Base-by-base conservation (phyloP, 208 protist genomes). In the Leishmania mexicana region DNA sequence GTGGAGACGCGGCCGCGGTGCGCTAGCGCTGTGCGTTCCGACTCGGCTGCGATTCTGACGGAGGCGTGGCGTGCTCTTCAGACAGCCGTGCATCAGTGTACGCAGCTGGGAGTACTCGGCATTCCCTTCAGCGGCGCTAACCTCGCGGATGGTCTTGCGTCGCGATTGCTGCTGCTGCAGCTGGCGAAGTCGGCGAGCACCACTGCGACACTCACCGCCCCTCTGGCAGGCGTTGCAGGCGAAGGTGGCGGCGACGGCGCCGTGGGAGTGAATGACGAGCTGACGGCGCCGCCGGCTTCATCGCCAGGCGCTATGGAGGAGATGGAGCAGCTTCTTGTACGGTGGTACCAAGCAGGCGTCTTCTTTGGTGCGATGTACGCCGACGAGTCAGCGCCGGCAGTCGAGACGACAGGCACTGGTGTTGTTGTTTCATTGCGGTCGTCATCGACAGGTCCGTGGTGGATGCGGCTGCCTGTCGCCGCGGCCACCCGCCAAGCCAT, bases 71-170 rank as follows among this genome's bases (percentile, higher is more conserved):
- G 40, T 2, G 77, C 71, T 53, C 76, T 86, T 67, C 64, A 51
- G 15, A 15, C 24, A 54, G 79, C 79, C 13, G 73, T 89, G 51
- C 53, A 31, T n/a, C 71, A 89, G 53, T 83, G 82, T 45, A 51
- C 75, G 19, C 78, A 90, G 47, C 70, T 99, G 1, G 85, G 88
- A 71, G 42, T 99, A 0, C 81, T 93, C 0, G 99, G 99, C 49
- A 87, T 99, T 24, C 91, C 98, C 8, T 99, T 99, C 79, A 82
- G 76, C 42, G 99, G 99, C 13, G 97, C 97, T 24, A 99, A 99
- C 87, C 94, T 99, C 42, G 99, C 98, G 40, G 99, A 98, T 40
- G 99, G 70, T 15, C 82, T 85, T 24, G 75, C 58, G 28, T 57
- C 49, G 21, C 13, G 77, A n/a, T 74, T 53, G 70, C 40, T 74